phyloP scores from a whole-genome alignment of 257 asterid genomes.

The Vinca minor region DNA sequence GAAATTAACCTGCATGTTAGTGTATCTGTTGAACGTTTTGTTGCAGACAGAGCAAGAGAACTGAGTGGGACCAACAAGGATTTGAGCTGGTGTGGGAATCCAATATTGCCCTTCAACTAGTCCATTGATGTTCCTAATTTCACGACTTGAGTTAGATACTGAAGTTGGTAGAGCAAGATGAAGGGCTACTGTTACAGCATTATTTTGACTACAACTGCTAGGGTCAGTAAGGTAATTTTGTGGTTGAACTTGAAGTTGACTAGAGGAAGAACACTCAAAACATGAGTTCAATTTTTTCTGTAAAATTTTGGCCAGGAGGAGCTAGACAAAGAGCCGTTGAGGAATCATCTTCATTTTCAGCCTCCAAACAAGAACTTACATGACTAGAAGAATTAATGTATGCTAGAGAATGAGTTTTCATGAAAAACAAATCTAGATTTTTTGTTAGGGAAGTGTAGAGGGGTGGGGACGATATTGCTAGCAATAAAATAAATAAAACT shows the following conservation, averaged over 20 bases:
- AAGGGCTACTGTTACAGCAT: conserved; percentile 62
- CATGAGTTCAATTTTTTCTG: conserved; percentile 22
- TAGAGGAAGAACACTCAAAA: conserved; percentile 23
- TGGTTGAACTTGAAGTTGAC: too few species aligned
- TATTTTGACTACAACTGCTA: conserved; percentile 15
- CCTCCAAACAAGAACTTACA: conserved; percentile 24
- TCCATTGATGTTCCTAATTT: too few species aligned
- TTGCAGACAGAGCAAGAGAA: conserved; percentile 75
- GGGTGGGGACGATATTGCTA: conserved; percentile 12
- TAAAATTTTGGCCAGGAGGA: conserved; percentile 58
- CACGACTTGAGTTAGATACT: too few species aligned
- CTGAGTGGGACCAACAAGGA: conserved; percentile 84
- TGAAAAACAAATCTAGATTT: conserved; percentile 25
- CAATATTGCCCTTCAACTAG: conserved; percentile 53
- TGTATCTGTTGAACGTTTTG: conserved; percentile 80
- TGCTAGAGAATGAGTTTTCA: conserved; percentile 50
- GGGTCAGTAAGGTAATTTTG: too few species aligned
- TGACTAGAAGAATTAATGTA: conserved; percentile 32
- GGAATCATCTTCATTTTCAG: conserved; percentile 40
- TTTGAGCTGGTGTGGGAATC: conserved; percentile 84
- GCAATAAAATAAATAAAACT: too few species aligned
- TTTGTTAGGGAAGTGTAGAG: conserved; percentile 14
- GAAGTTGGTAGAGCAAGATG: conserved; percentile 49
- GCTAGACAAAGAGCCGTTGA: conserved; percentile 67
- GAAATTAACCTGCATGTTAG: conserved; percentile 74